These are phyloP conservation scores for Cucurbita moschata DNA, from an alignment of 306 rosid genomes.

Conservation along the genomic window DNA sequence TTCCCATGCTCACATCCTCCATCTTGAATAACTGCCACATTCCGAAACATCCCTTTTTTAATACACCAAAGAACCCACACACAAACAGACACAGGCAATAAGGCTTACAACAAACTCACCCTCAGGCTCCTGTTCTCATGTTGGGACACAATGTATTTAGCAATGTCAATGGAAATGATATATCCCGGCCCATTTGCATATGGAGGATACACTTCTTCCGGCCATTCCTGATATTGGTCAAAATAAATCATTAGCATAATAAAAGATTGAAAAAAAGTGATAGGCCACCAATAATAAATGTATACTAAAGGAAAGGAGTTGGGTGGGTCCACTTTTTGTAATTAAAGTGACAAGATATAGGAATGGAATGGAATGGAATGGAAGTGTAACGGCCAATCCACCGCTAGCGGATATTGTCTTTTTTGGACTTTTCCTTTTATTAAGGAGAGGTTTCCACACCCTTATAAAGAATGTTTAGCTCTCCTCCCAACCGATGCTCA, in stretches of 20 bases:
- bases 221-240: constrained; percentile 69
- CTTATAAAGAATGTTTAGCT: too few relatives aligned
- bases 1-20: constrained; percentile 99
- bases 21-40: constrained; percentile 71
- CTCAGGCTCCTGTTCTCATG: constrained; percentile 43
- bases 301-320: background rate
- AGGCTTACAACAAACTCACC: constrained; percentile 34
- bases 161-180: constrained; percentile 68
- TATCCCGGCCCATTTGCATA: constrained; percentile 96
- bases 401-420: too few relatives aligned
- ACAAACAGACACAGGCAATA: background rate
- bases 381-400: too few relatives aligned
- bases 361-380: too few relatives aligned
- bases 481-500: too few relatives aligned
- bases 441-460: too few relatives aligned
- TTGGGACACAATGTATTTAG: constrained; percentile 44
- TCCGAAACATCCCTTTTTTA: background rate
- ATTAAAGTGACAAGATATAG: too few relatives aligned
- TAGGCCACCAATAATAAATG: background rate
- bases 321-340: background rate
- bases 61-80: background rate
- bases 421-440: too few relatives aligned
- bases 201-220: constrained; percentile 83
- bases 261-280: background rate
- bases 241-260: background rate